Evolutionary conservation across 1,139 yeast species (phyloP).

Genomic region (Candida gigantensis): DNA sequence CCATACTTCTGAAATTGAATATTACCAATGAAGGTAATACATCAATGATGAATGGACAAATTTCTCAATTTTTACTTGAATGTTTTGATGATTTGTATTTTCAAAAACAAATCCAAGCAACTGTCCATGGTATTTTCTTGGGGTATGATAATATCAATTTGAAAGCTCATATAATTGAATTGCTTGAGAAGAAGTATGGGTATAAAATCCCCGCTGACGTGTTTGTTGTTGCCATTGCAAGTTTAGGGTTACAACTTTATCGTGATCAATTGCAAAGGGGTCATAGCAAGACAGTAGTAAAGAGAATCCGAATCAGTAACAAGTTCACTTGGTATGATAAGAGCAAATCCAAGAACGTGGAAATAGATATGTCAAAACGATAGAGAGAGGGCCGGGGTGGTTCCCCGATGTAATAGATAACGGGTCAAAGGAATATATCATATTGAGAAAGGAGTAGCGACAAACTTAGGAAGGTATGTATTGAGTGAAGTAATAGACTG

Average conservation of each 20-base stretch:
- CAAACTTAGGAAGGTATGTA: too few relatives aligned
- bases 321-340: too few relatives aligned
- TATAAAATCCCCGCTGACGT: constrained; percentile 5
- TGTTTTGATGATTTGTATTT: constrained; percentile 9
- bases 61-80: constrained; percentile 2
- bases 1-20: constrained; percentile 1
- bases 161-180: constrained; percentile 1
- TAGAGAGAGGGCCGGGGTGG: too few relatives aligned
- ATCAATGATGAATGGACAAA: neutral
- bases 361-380: too few relatives aligned
- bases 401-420: too few relatives aligned
- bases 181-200: constrained; percentile 8
- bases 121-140: constrained; percentile 5
- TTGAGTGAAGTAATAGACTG: too few relatives aligned
- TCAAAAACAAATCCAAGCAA: constrained; percentile 1
- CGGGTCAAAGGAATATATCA: too few relatives aligned
- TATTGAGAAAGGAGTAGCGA: too few relatives aligned
- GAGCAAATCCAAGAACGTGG: too few relatives aligned
- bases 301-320: too few relatives aligned
- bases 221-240: constrained; percentile 8
- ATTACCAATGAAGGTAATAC: constrained; percentile 1
- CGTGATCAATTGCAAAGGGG: constrained; percentile 1
- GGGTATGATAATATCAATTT: constrained; percentile 5
- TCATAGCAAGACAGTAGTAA: too few relatives aligned
- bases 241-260: constrained; percentile 10